Base-by-base conservation (phyloP, 805 yeast species). In the Spathaspora arborariae region DNA sequence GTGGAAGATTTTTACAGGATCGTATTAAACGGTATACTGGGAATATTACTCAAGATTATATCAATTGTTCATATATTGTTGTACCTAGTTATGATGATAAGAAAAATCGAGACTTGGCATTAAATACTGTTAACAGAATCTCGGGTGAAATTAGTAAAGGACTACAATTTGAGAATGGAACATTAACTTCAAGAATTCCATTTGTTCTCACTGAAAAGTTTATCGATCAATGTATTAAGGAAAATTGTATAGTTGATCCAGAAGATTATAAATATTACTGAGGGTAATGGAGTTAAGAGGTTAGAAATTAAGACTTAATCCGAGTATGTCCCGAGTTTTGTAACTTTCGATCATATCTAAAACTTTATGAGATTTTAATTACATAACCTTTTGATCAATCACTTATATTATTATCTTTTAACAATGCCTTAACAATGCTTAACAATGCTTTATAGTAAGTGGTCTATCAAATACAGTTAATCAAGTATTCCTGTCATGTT, bases 21-120 rank as follows among this genome's bases (percentile, higher is more conserved):
- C 64, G 77, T 13, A 64, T 67, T 26, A 55, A 61, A 19, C 71
- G 77, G 42, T 83, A 80, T 20, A 87, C 81, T 1, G 63, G 59
- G 2, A 39, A 68, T 3, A 56, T 70, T 2, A 46, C 51, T 18
- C 16, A 34, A 8, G 21, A 37, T 21, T 46, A 41, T 19, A 40
- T 47, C 5, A 39, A 46, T 6, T 30, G 44, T n/a, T 40, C 39
- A 3, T 55, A 46, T 39, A 48, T 55, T 11, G 45, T 50, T 41
- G 47, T 45, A 10, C 48, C 50, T 9, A 38, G 46, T n/a, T 43
- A 46, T 24, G 49, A 51, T 18, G 35, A 47, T 36, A 35, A 45
- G n/a, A 27, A 36, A 7, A 7, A n/a, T 21, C 44, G 50, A 22
- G 33, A 19, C 4, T 36, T 39, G 8, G 34, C 51, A 4, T 5